Base-by-base conservation (phyloP, 2,329 filamentous ascomycete genomes). In the Colletotrichum magnum region DNA sequence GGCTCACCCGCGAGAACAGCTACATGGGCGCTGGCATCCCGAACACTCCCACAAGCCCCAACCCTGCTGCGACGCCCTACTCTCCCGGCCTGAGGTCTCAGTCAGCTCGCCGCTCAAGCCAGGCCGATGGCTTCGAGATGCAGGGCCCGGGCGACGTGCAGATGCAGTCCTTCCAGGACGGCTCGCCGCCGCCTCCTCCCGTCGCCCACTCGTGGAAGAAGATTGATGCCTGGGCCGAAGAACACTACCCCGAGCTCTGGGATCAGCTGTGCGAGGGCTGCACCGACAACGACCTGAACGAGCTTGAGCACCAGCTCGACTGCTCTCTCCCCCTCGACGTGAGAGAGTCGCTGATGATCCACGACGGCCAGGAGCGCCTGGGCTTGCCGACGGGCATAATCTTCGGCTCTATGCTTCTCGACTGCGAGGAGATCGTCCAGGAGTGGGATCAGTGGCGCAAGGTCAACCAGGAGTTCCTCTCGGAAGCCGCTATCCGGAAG, bases 351-450 rank as follows among this genome's bases (percentile, higher is more conserved):
- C 84, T 98, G 75, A 90, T 93, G 84, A 81, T 94, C 61, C 96
- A 99, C 79, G 96, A 99, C 77, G 96, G 96, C n/a, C 96, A 99
- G 81, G 96, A 99, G 82, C 92, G 96, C 72, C 94, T 94, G 71
- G 96, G 96, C 72, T 87, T 88, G 66, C 96, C 96, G 1, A 98
- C 95, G 0, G 96, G 96, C 72, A 92, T 98, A 73, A 89, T 99
- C 70, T 98, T 99, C 75, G 89, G 95, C 69, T 92, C 90, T 78
- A 99, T 99, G 96, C 84, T 99, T 72, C 89, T 99, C 67, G 96
- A 99, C 80, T 98, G 96, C 77, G 96, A 99, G 80, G 96, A 99
- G 78, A 97, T 99, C 74, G 92, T 97, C 24, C 94, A 98, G 79
- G 96, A 99, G 79, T 98, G 95, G 94, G 92, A 93, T 75, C 97